Conservation (phyloP, 2,329 filamentous ascomycete genomes). For the Domatiomyces globalis region DNA sequence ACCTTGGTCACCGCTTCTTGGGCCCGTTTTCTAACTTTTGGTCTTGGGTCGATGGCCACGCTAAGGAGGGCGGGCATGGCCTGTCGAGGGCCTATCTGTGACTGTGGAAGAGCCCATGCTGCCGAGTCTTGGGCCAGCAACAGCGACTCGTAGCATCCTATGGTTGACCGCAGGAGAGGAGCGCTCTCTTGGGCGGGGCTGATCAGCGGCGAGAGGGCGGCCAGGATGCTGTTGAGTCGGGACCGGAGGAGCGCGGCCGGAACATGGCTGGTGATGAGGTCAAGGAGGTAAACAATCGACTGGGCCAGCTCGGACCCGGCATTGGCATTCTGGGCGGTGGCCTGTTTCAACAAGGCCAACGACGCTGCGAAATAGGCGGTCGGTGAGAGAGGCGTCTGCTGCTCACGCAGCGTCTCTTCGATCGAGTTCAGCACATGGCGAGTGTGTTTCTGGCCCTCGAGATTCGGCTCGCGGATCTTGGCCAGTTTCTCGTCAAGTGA, state of each 20-base stretch:
- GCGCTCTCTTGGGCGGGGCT: slow-evolving; percentile 71
- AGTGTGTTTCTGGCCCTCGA: slow-evolving; percentile 88
- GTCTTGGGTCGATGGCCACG: slow-evolving; percentile 70
- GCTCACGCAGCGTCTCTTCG: slow-evolving; percentile 80
- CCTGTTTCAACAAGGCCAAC: slow-evolving; percentile 69
- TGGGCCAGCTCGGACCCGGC: slow-evolving; percentile 65
- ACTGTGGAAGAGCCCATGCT: slow-evolving; percentile 75
- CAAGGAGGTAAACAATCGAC: slow-evolving; percentile 87
- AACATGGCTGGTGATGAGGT: slow-evolving; percentile 73
- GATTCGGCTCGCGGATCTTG: slow-evolving; percentile 92
- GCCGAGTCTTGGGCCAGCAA: slow-evolving; percentile 74
- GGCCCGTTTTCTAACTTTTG: slow-evolving; percentile 86
- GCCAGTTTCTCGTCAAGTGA: slow-evolving; percentile 79
- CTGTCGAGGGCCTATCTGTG: slow-evolving; percentile 69
- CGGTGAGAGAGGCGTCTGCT: slow-evolving; percentile 67
- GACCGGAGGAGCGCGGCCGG: slow-evolving; percentile 76
- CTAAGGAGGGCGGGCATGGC: slow-evolving; percentile 76
- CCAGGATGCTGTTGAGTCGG: slow-evolving; percentile 89
- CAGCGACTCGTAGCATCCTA: slow-evolving; percentile 86
- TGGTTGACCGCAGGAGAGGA: slow-evolving; percentile 69
- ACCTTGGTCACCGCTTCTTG: slow-evolving; percentile 78
- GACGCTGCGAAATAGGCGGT: slow-evolving; percentile 96
- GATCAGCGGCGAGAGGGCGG: slow-evolving; percentile 69
- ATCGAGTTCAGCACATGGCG: slow-evolving; percentile 78
- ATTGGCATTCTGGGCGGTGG: slow-evolving; percentile 47